Conservation (phyloP, 1,284 basidiomycete species). For the Cutaneotrichosporon sp. region DNA sequence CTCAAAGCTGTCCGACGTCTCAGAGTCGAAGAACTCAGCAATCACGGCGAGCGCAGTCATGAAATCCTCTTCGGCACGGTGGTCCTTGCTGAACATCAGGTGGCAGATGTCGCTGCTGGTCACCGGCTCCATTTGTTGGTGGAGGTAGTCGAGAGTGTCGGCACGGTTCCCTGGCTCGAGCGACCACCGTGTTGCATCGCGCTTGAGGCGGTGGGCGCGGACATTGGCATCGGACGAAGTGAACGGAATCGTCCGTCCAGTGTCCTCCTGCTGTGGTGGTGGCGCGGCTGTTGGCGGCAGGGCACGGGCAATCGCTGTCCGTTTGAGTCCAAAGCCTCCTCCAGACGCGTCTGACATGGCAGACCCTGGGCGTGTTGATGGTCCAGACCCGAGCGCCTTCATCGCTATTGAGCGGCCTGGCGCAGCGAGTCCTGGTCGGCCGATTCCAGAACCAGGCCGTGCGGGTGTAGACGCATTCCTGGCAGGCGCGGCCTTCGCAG, state of each 20-base stretch:
- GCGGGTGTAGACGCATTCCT: constrained; percentile 20
- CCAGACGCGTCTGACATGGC: constrained; percentile 24
- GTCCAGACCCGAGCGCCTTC: constrained; percentile 44
- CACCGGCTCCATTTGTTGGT: constrained; percentile 87
- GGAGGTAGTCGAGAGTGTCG: constrained; percentile 81
- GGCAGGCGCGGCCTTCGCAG: constrained; percentile 27
- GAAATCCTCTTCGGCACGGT: constrained; percentile 91
- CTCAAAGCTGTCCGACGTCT: constrained; percentile 63
- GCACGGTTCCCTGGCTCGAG: constrained; percentile 67
- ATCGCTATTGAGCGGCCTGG: constrained; percentile 47
- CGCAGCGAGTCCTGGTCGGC: constrained; percentile 23
- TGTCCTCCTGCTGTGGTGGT: constrained; percentile 14
- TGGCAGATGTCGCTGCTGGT: constrained; percentile 72
- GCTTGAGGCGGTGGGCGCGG: constrained; percentile 70
- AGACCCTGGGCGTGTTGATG: constrained; percentile 35
- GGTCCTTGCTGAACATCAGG: constrained; percentile 90
- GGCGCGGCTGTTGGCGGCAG: constrained; percentile 27
- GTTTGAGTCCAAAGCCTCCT: constrained; percentile 27
- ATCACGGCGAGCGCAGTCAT: constrained; percentile 72
- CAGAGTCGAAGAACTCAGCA: constrained; percentile 69
- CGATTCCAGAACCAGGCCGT: background rate
- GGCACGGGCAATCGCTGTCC: constrained; percentile 24
- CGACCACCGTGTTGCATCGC: constrained; percentile 78
- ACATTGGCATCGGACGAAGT: constrained; percentile 68
- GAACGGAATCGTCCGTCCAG: constrained; percentile 58